Percentiles rank a stretch among this genome's conserved stretches.
phyloP scores from a whole-genome alignment of 768 basidiomycete genomes.

The Mycena olivaceomarginata region DNA sequence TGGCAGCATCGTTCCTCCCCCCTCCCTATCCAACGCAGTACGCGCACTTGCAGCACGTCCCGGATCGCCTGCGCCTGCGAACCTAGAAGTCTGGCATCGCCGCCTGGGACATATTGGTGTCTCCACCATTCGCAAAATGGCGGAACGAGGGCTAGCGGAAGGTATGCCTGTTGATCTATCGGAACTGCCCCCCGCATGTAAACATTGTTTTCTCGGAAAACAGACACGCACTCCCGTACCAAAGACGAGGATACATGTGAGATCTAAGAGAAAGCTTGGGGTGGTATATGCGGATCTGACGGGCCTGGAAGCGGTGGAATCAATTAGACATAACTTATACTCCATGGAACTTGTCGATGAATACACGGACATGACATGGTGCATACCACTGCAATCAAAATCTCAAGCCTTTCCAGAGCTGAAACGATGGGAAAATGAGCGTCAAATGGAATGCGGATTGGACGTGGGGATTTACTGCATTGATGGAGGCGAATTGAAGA shows the following conservation, averaged over 20 bases:
- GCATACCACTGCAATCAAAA: not conserved
- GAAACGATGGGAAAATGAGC: not conserved
- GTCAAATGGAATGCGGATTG: too few species aligned
- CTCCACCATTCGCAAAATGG: slow-evolving; percentile 33
- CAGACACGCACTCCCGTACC: slow-evolving; percentile 41
- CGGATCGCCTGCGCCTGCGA: not conserved
- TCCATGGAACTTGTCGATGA: slow-evolving; percentile 4
- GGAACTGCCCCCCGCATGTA: slow-evolving; percentile 24
- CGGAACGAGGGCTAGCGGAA: slow-evolving; percentile 14
- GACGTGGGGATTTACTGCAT: too few species aligned
- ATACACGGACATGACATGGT: slow-evolving; percentile 4
- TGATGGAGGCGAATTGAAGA: too few species aligned
- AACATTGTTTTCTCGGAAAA: slow-evolving; percentile 44
- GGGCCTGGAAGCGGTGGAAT: too few species aligned
- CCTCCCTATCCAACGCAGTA: too few species aligned
- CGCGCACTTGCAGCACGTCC: too few species aligned
- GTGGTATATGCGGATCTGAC: slow-evolving; percentile 41
- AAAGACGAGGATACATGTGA: slow-evolving; percentile 21
- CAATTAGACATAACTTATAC: too few species aligned
- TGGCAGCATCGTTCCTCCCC: not conserved
- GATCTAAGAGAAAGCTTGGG: slow-evolving; percentile 25
- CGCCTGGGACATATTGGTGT: slow-evolving; percentile 44
- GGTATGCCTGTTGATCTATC: slow-evolving; percentile 46
- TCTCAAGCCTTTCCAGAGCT: slow-evolving; percentile 1
- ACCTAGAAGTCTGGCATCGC: slow-evolving; percentile 43